Conservation (phyloP, 805 yeast species). For the Candida takata region DNA sequence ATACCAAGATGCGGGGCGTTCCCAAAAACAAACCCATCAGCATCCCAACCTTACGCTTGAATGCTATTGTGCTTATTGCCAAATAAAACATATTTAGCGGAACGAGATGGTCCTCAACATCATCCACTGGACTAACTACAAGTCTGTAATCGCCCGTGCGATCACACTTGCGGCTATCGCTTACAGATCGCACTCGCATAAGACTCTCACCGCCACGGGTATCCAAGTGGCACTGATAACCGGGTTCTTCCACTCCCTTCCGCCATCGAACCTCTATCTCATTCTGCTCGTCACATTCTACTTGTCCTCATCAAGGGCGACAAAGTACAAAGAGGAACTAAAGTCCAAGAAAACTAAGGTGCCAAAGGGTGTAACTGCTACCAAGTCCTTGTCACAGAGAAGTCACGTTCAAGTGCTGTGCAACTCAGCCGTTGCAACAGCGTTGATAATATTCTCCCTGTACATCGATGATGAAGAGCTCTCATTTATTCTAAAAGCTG, state of each 20-base stretch:
- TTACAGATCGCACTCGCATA: conserved; percentile 26
- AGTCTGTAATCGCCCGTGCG: conserved; percentile 12
- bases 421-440: conserved; percentile 33
- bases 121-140: neutral
- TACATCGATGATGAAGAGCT: conserved; percentile 6
- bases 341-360: conserved; percentile 28
- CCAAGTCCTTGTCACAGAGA: conserved; percentile 27
- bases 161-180: conserved; percentile 10
- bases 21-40: too few relatives aligned
- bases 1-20: too few relatives aligned
- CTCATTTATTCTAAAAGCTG: conserved; percentile 17
- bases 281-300: conserved; percentile 30
- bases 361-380: conserved; percentile 7
- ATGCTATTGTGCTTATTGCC: too few relatives aligned
- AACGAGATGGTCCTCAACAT: conserved; percentile 1
- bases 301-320: conserved; percentile 31
- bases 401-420: conserved; percentile 35
- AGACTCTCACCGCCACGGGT: conserved; percentile 32
- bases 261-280: conserved; percentile 29
- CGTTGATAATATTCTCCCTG: conserved; percentile 25
- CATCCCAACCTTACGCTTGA: too few relatives aligned
- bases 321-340: conserved; percentile 31
- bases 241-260: conserved; percentile 34
- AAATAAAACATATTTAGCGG: neutral
- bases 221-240: conserved; percentile 30